These are phyloP conservation scores for Polytolypa hystricis DNA, from an alignment of 2,329 filamentous ascomycete species.

Conservation along the genomic window DNA sequence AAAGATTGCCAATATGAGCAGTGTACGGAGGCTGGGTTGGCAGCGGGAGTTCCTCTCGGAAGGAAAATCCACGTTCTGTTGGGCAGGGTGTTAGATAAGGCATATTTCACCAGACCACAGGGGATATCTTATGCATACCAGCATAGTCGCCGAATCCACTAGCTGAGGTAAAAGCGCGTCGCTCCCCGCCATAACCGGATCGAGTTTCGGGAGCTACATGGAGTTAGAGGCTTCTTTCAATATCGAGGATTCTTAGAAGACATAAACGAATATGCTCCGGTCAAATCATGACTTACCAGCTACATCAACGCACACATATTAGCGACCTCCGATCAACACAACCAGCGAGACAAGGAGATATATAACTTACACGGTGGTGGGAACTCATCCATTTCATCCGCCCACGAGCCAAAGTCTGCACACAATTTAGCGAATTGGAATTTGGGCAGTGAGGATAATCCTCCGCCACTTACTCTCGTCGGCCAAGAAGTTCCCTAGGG, in stretches of 20 bases:
- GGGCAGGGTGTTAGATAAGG: conserved; percentile 5
- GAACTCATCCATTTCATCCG: conserved; percentile 93
- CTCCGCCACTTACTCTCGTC: conserved; percentile 64
- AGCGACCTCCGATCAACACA: conserved; percentile 11
- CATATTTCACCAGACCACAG: conserved; percentile 8
- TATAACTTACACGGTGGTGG: conserved; percentile 56
- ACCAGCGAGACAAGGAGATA: conserved; percentile 7
- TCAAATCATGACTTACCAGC: conserved; percentile 5
- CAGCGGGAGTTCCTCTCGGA: conserved; percentile 64
- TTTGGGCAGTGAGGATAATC: no score
- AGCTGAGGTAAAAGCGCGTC: conserved; percentile 36
- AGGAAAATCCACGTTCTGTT: conserved; percentile 28
- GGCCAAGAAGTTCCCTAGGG: conserved; percentile 87
- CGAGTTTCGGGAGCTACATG: conserved; percentile 29
- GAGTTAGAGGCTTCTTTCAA: conserved; percentile 2
- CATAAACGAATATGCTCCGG: no score
- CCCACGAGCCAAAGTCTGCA: conserved; percentile 78
- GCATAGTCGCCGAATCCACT: conserved; percentile 27
- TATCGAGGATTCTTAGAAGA: conserved; percentile 12
- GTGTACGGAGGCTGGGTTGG: conserved; percentile 91
- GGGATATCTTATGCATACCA: conserved; percentile 17
- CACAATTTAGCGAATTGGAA: no score
- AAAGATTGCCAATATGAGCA: conserved; percentile 90
- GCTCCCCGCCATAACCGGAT: conserved; percentile 39
- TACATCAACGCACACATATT: conserved; percentile 11